These are phyloP conservation scores for Penicillium hordei DNA, from an alignment of 2,329 filamentous ascomycete genomes.

Conservation along the genomic window DNA sequence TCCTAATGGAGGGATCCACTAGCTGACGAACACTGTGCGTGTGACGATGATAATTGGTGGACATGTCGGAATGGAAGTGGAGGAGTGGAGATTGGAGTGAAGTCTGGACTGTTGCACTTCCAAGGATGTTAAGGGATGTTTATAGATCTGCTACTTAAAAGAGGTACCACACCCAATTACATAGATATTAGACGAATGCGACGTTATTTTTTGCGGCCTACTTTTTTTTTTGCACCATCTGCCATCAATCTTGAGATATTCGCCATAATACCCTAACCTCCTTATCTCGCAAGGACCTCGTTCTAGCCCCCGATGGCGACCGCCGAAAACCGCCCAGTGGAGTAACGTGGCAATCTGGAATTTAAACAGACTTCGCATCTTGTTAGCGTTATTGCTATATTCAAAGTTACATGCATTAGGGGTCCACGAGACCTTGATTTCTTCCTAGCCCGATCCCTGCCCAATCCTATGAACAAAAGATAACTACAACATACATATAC, in stretches of 20 bases:
- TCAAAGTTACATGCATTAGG: slow-evolving; percentile 2
- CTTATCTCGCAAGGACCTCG: slow-evolving; percentile 8
- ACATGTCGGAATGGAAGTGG: slow-evolving; percentile 1
- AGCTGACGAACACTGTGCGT: slow-evolving; percentile 25
- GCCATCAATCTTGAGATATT: background rate
- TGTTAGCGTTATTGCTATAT: slow-evolving; percentile 5
- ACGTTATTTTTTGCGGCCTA: background rate
- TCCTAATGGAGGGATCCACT: slow-evolving; percentile 25
- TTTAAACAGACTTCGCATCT: background rate
- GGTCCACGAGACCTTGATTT: background rate
- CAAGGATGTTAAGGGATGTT: background rate
- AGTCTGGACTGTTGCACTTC: slow-evolving; percentile 11
- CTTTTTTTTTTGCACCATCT: no score
- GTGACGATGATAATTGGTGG: slow-evolving; percentile 12
- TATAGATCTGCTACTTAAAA: background rate
- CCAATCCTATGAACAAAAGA: slow-evolving; percentile 5
- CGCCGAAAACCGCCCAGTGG: slow-evolving; percentile 12
- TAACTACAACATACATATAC: no score
- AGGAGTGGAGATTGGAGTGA: slow-evolving; percentile 12
- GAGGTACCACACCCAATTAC: background rate
- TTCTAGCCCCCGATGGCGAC: slow-evolving; percentile 6
- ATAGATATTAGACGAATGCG: background rate
- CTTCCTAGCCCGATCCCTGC: background rate
- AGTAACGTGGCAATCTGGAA: slow-evolving; percentile 8
- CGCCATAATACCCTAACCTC: background rate